Base-by-base conservation (phyloP, 257 asterid species). In the Gentiana straminea region DNA sequence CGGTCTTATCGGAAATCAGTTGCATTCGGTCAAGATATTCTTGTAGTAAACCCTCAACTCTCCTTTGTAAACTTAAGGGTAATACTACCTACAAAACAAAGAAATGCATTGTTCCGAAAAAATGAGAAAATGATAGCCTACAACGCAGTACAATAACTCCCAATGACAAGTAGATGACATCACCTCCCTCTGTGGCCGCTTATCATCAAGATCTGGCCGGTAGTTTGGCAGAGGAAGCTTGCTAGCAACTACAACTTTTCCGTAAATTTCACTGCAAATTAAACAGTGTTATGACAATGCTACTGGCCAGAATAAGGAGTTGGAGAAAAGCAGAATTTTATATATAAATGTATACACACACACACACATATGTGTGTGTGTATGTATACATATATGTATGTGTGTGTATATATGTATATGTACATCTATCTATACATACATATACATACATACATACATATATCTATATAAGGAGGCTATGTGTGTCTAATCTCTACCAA, bases 101-200 rank as follows among this genome's bases (percentile, higher is more conserved):
- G 59, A 55, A 72, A 55, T 68, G 46, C 58, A 66, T 54, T 35
- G 32, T 45, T 57, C 44, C 58, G 50, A 64, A 41, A 34, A 63
- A 51, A 3, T 49, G 55, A 37, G 34, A 52, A 56, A 58, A 3
- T 52, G 12, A 52, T 11, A 4, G 54, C 33, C 59, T 9, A 52
- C 8, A 4, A 48, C 33, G 8, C 8, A 51, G 9, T 6, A 34
- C 15, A 7, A 6, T 35, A 45, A 43, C 46, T 41, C 46, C 46
- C 9, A 7, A 41, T 24, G 24, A 24, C 24, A 4, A 41, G 46
- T 7, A 41, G 7, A 5, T 10, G 9, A 10, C 46, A 67, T 65
- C 73, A 89, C 97, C 95, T 89, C 97, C 62, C 97, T 79, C 73
- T 86, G 95, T 54, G 97, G 97, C 57, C 97, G 86, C 72, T 89